Base-by-base conservation (phyloP, 495 filamentous ascomycete species). In the Xylaria telfairii region DNA sequence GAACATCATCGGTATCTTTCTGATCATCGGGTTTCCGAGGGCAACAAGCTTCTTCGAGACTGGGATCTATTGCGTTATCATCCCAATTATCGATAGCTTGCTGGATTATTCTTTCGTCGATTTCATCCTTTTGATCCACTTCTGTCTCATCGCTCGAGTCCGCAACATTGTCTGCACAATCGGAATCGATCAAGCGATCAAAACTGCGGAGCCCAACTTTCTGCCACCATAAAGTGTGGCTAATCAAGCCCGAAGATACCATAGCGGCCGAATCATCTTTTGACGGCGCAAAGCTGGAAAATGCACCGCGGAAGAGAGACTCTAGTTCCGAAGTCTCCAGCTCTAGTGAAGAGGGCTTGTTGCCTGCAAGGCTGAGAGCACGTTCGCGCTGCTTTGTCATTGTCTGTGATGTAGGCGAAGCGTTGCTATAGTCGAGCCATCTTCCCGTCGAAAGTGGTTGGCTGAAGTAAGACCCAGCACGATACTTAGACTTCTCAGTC, bases 281-380 rank as follows among this genome's bases (percentile, higher is more conserved):
- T 62, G 87, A 89, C 6, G 95, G 95, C 13, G 93, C 93, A 81
- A 97, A 97, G 69, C 91, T 92, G 0, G 93, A 96, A 77, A 94
- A 97, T 7, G 91, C 93, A 61, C 92, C 90, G 51, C 93, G 87
- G 72, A 96, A 92, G 32, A 94, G 81, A 4, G 92, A 87, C 37
- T 93, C 91, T 75, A 92, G 84, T 78, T 91, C 90, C 26, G 87
- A 86, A 72, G 88, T 84, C 64, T 88, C 83, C 1, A 88, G 81
- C 62, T 89, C 86, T 4, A 76, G 80, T 1, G 83, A 78, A 0
- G 87, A 84, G 19, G 85, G 84, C 66, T 89, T 89, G 53, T 83
- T 77, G 49, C 91, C 90, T 12, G 88, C 89, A 69, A 90, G 81
- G 74, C 92, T 94, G 65, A 92, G 83, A 6, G 90, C 90, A 37